Evolutionary conservation across 2,329 filamentous ascomycete genomes (phyloP).

Genomic region (Neofusicoccum kwambonambiense): DNA sequence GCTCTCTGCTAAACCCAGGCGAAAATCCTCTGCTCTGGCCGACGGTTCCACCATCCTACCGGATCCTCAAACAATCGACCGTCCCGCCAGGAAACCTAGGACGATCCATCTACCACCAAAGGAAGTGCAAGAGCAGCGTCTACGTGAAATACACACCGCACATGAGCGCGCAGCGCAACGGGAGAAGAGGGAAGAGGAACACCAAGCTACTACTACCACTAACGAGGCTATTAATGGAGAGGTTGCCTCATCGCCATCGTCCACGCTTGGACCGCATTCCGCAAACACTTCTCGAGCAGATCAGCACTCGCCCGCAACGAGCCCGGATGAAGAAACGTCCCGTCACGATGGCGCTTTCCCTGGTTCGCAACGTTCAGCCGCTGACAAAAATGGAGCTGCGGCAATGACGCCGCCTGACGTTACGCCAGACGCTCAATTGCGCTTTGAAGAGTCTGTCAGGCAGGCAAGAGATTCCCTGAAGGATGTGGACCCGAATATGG

Average conservation of each 20-base stretch:
- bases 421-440: conserved; percentile 60
- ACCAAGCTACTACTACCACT: conserved; percentile 28
- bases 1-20: conserved; percentile 26
- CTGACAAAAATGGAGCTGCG: neutral
- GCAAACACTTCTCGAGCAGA: conserved; percentile 69
- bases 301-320: conserved; percentile 70
- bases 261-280: conserved; percentile 68
- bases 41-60: conserved; percentile 34
- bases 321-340: conserved; percentile 62
- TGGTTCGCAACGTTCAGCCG: conserved; percentile 30
- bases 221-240: conserved; percentile 26
- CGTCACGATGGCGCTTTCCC: conserved; percentile 29
- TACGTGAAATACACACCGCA: conserved; percentile 42
- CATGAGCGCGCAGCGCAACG: conserved; percentile 37
- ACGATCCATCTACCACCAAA: conserved; percentile 50
- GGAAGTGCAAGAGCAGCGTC: conserved; percentile 49
- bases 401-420: conserved; percentile 24
- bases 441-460: conserved; percentile 50
- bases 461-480: conserved; percentile 40
- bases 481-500: neutral
- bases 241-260: conserved; percentile 54
- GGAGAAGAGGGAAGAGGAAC: conserved; percentile 40
- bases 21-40: conserved; percentile 29
- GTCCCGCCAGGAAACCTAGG: conserved; percentile 25
- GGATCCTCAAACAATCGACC: conserved; percentile 23